Evolutionary conservation across 108 stramenopile species (phyloP).

Genomic region (Skeletonema menzelii): DNA sequence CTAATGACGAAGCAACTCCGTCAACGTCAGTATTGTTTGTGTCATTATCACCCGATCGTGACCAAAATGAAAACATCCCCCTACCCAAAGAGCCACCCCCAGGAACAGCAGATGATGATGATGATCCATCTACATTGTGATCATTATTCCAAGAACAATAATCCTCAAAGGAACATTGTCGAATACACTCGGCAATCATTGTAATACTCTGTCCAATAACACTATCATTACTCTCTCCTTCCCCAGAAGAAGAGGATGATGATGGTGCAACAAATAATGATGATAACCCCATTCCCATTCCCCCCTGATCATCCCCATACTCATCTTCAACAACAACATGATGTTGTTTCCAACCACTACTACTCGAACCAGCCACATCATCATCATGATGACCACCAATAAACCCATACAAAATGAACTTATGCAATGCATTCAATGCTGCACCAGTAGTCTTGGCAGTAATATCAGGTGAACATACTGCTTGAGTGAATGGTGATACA

Average conservation of each 20-base stretch:
- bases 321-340: too few relatives aligned
- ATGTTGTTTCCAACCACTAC: too few relatives aligned
- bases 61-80: constrained; percentile 26
- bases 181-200: constrained; percentile 64
- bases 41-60: constrained; percentile 4
- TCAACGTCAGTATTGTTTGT: not conserved
- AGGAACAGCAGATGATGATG: not conserved
- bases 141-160: too few relatives aligned
- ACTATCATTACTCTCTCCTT: constrained; percentile 9
- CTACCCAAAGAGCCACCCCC: constrained; percentile 1
- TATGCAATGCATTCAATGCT: constrained; percentile 70
- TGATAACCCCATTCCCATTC: not conserved
- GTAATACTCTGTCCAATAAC: constrained; percentile 41
- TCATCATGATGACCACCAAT: constrained; percentile 30
- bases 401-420: constrained; percentile 81
- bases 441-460: constrained; percentile 70
- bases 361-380: not conserved
- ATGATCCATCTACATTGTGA: not conserved
- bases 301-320: too few relatives aligned
- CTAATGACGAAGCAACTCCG: not conserved
- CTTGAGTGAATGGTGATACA: constrained; percentile 71
- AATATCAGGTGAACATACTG: constrained; percentile 61
- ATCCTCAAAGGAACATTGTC: constrained; percentile 72
- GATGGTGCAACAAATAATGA: not conserved
- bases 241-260: too few relatives aligned